Evolutionary conservation across 78 protist genomes (phyloP).

Genomic region (Dictyostelium capitatum): DNA sequence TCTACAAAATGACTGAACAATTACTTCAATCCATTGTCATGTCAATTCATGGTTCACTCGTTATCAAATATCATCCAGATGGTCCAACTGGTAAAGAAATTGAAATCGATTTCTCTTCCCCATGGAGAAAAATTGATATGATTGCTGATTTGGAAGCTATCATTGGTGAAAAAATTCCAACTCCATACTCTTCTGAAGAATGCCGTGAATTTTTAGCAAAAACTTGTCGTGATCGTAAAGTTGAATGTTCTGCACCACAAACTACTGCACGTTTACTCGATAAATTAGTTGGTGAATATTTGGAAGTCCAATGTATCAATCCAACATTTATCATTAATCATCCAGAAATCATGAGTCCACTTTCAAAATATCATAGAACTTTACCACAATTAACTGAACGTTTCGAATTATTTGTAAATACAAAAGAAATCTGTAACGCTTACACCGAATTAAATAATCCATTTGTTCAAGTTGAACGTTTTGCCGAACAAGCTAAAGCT

Average conservation of each 20-base stretch:
- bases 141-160: constrained; percentile 90
- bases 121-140: constrained; percentile 96
- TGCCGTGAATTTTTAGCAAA: constrained; percentile 86
- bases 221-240: constrained; percentile 81
- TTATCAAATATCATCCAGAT: constrained; percentile 87
- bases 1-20: constrained; percentile 97
- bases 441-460: constrained; percentile 99
- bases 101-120: constrained; percentile 98
- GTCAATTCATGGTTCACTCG: constrained; percentile 83
- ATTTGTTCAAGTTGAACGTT: constrained; percentile 97
- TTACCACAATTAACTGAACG: constrained; percentile 98
- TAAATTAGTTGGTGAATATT: constrained; percentile 95
- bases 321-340: constrained; percentile 99
- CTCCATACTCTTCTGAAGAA: constrained; percentile 80
- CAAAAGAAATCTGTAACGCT: constrained; percentile 98
- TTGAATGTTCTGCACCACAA: constrained; percentile 95
- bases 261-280: constrained; percentile 99
- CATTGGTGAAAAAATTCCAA: constrained; percentile 84
- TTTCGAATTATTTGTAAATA: constrained; percentile 98
- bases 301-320: constrained; percentile 95
- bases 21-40: constrained; percentile 87
- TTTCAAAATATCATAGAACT: constrained; percentile 98
- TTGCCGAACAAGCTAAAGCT: constrained; percentile 96
- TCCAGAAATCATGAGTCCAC: constrained; percentile 99
- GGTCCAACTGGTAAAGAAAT: constrained; percentile 73